Conservation (phyloP, 176 grass and related monocot species). For the Rhynchospora pubera region DNA sequence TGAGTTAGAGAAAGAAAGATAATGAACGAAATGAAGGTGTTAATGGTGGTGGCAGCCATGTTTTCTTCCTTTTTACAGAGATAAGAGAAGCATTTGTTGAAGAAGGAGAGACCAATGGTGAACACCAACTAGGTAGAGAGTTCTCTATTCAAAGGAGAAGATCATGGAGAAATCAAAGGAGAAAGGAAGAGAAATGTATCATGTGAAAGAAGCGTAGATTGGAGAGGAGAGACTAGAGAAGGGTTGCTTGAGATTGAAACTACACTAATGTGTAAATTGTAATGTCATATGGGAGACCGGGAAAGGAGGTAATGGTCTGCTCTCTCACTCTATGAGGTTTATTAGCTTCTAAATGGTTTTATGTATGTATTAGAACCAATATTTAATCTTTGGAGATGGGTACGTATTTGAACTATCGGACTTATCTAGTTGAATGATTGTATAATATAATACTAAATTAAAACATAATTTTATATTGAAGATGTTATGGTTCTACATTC, state of each 20-base stretch:
- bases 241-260: conserved; percentile 24
- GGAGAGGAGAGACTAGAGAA: neutral
- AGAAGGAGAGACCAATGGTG: neutral
- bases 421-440: neutral
- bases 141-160: conserved; percentile 13
- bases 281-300: conserved; percentile 22
- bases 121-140: neutral
- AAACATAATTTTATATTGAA: neutral
- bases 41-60: neutral
- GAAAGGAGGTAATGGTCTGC: conserved; percentile 18
- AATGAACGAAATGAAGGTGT: neutral
- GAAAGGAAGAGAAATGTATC: conserved; percentile 22
- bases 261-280: neutral
- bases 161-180: neutral
- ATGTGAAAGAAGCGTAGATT: conserved; percentile 48
- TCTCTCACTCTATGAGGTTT: neutral
- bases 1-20: conserved; percentile 17
- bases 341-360: neutral
- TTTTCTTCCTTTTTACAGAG: neutral
- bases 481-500: neutral
- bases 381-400: neutral
- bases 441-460: neutral
- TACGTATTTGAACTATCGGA: neutral
- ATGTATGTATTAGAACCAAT: neutral
- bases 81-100: neutral